Percentiles rank a stretch among this genome's conserved stretches.
phyloP scores from a whole-genome alignment of 495 filamentous ascomycete genomes.

The Amphirosellinia nigrospora region DNA sequence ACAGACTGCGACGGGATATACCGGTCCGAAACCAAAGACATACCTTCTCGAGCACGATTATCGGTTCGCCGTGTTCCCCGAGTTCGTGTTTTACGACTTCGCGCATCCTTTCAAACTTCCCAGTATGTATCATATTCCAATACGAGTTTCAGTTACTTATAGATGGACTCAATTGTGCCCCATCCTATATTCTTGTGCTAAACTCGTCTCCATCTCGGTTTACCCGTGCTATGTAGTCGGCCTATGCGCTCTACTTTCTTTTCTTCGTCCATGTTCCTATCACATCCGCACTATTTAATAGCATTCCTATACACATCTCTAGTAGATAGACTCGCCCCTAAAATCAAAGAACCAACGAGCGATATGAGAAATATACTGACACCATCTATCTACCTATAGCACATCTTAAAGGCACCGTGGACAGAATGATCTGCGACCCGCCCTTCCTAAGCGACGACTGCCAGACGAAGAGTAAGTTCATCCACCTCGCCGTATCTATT shows the following conservation, averaged over 20 bases:
- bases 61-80: constrained; percentile 71
- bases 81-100: constrained; percentile 78
- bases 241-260: neutral
- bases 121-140: constrained; percentile 38
- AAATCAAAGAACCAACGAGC: neutral
- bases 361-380: constrained; percentile 3
- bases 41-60: constrained; percentile 72
- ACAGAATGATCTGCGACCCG: constrained; percentile 75
- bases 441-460: constrained; percentile 81
- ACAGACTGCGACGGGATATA: constrained; percentile 39
- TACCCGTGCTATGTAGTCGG: neutral
- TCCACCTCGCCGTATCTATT: neutral
- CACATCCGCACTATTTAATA: neutral
- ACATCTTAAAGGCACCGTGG: constrained; percentile 65
- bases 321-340: neutral
- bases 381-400: constrained; percentile 31
- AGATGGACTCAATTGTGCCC: neutral
- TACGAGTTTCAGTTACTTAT: neutral
- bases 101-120: constrained; percentile 67
- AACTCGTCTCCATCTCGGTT: neutral
- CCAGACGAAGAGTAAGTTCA: constrained; percentile 71
- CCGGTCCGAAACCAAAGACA: constrained; percentile 52
- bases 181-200: neutral
- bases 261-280: neutral
- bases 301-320: neutral